Evolutionary conservation across 1,284 basidiomycete species (phyloP).

Genomic region (Ustilago vetiveriae): DNA sequence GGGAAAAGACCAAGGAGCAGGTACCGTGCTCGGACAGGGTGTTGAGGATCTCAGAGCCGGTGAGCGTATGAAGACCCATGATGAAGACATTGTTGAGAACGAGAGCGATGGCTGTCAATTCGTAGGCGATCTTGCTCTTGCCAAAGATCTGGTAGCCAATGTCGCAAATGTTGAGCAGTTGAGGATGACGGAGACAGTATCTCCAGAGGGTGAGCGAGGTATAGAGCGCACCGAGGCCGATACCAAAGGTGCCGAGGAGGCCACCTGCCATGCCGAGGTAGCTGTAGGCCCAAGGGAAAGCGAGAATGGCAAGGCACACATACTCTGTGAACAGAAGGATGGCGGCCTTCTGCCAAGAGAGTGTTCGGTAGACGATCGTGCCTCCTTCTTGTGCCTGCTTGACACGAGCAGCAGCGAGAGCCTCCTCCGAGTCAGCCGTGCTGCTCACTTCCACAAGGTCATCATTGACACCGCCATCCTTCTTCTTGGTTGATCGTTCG

Average conservation of each 20-base stretch:
- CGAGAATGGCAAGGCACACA: slow-evolving; percentile 60
- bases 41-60: slow-evolving; percentile 71
- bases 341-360: slow-evolving; percentile 58
- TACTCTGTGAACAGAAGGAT: slow-evolving; percentile 59
- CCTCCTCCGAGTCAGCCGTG: slow-evolving; percentile 31
- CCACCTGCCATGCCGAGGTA: slow-evolving; percentile 62
- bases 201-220: slow-evolving; percentile 69
- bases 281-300: slow-evolving; percentile 56
- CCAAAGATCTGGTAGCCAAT: slow-evolving; percentile 73
- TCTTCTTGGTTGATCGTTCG: slow-evolving; percentile 23
- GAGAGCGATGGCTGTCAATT: slow-evolving; percentile 63
- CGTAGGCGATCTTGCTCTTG: slow-evolving; percentile 70
- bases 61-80: slow-evolving; percentile 58
- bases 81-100: slow-evolving; percentile 62
- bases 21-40: slow-evolving; percentile 72
- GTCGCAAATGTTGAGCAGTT: slow-evolving; percentile 73
- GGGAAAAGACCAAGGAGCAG: slow-evolving; percentile 73
- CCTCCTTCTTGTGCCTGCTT: slow-evolving; percentile 49
- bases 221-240: slow-evolving; percentile 57
- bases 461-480: slow-evolving; percentile 12
- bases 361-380: slow-evolving; percentile 48
- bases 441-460: slow-evolving; percentile 25
- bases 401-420: slow-evolving; percentile 13
- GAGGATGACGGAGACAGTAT: slow-evolving; percentile 74
- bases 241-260: slow-evolving; percentile 51